Percentiles rank a stretch among this genome's conserved stretches.
phyloP scores from a whole-genome alignment of 306 rosid genomes.

The Neltuma alba region DNA sequence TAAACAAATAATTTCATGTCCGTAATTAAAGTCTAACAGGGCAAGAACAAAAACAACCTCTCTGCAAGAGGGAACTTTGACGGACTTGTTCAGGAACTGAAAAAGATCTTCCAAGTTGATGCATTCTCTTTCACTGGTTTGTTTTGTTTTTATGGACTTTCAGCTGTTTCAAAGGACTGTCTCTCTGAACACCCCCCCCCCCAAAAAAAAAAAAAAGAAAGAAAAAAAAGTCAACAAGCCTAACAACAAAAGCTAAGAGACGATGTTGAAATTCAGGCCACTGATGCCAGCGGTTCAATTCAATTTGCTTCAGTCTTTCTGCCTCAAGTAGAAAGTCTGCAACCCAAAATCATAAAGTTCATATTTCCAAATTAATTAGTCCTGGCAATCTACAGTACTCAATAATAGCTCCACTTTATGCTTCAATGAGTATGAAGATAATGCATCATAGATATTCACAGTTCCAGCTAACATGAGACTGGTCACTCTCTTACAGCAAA shows the following conservation, averaged over 20 bases:
- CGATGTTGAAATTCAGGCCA: too few relatives aligned
- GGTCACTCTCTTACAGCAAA: not conserved
- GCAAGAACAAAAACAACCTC: not conserved
- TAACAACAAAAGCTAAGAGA: not conserved
- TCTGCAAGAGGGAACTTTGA: not conserved
- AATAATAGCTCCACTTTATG: not conserved
- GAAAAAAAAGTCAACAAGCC: too few relatives aligned
- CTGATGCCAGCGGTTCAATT: too few relatives aligned
- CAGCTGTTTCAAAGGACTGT: not conserved
- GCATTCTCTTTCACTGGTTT: not conserved
- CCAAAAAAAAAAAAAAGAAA: too few relatives aligned
- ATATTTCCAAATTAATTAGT: not conserved
- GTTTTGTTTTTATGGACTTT: not conserved
- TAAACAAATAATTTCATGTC: not conserved
- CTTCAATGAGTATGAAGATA: not conserved
- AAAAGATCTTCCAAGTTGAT: not conserved
- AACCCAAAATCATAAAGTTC: not conserved
- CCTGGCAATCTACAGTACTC: not conserved
- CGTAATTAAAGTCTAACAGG: not conserved
- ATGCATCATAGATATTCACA: not conserved
- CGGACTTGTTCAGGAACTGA: not conserved
- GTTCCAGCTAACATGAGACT: not conserved
- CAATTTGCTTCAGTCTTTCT: not conserved
- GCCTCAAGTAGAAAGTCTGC: not conserved
- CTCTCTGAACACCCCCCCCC: too few relatives aligned